Conservation (phyloP, 768 basidiomycete genomes). For the Pleurotus tuoliensis region DNA sequence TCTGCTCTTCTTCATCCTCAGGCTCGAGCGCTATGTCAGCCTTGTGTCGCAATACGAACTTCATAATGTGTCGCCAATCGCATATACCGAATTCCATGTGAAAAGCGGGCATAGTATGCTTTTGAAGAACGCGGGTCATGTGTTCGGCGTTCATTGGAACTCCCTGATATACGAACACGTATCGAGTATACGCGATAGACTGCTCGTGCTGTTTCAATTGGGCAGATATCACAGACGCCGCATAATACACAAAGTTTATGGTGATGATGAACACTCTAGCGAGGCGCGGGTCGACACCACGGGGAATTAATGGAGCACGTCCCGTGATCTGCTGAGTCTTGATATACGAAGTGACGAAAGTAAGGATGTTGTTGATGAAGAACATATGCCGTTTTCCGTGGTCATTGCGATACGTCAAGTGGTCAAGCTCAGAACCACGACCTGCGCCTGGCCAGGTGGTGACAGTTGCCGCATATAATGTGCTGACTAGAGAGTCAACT, state of each 20-base stretch:
- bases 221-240: neutral
- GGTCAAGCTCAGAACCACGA: no score
- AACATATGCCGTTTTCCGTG: no score
- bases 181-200: neutral
- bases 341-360: no score
- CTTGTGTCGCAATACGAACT: neutral
- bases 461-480: conserved; percentile 11
- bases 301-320: neutral
- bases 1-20: neutral
- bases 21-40: neutral
- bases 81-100: neutral
- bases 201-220: neutral
- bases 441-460: no score
- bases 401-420: no score
- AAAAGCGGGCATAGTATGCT: neutral
- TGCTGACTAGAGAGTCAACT: conserved; percentile 8
- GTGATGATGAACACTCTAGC: neutral
- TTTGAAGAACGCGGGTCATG: neutral
- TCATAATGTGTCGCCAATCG: neutral
- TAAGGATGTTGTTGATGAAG: no score
- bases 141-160: neutral
- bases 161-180: conserved; percentile 8
- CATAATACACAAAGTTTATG: conserved; percentile 1
- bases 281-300: neutral
- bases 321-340: conserved; percentile 8